phyloP scores from a whole-genome alignment of 495 filamentous ascomycete species.

The Tuber umbilicatum region DNA sequence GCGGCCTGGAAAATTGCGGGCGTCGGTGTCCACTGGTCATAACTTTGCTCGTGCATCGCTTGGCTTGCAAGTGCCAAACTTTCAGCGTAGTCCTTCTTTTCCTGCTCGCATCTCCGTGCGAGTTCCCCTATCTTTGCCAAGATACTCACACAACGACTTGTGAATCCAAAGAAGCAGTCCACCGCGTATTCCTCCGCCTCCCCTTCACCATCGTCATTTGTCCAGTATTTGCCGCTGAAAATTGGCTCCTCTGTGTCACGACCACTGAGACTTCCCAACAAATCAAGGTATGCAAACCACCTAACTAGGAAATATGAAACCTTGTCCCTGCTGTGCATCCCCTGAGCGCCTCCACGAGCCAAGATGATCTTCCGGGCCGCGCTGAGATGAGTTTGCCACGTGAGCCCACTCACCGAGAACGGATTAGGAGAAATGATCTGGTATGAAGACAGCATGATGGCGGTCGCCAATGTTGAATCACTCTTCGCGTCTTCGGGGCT shows the following conservation, averaged over 20 bases:
- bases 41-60: neutral
- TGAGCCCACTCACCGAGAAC: slow-evolving; percentile 50
- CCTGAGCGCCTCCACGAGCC: slow-evolving; percentile 55
- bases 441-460: slow-evolving; percentile 78
- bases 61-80: slow-evolving; percentile 7
- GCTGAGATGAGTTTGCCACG: slow-evolving; percentile 73
- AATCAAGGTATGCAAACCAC: slow-evolving; percentile 82
- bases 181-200: slow-evolving; percentile 59
- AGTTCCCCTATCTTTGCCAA: slow-evolving; percentile 69
- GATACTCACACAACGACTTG: slow-evolving; percentile 60
- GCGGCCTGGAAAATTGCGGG: slow-evolving; percentile 52
- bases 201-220: slow-evolving; percentile 49
- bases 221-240: slow-evolving; percentile 49
- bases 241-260: slow-evolving; percentile 48
- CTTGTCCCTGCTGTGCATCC: slow-evolving; percentile 55
- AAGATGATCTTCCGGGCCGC: slow-evolving; percentile 70
- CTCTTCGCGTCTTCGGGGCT: slow-evolving; percentile 56
- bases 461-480: slow-evolving; percentile 70
- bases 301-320: slow-evolving; percentile 73
- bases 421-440: slow-evolving; percentile 80
- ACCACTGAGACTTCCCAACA: slow-evolving; percentile 69
- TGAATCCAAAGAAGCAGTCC: slow-evolving; percentile 77
- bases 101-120: slow-evolving; percentile 61
- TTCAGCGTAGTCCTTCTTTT: slow-evolving; percentile 52
- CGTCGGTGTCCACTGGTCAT: slow-evolving; percentile 55